Conservation (phyloP, 2,329 filamentous ascomycete genomes). For the Aspergillus sp. region DNA sequence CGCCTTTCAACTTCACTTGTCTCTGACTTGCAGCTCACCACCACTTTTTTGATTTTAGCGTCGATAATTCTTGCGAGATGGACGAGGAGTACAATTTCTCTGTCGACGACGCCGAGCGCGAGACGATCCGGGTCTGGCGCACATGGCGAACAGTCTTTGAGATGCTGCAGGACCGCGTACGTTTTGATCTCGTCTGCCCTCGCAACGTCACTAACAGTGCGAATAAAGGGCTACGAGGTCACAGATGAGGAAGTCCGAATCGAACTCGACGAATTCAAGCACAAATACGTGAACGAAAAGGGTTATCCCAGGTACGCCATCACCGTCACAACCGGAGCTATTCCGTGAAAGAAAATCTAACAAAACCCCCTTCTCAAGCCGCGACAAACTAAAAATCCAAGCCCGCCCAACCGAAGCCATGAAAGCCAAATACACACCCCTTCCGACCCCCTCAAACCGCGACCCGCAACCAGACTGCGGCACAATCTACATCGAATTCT, state of each 20-base stretch:
- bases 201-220: neutral
- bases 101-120: constrained; percentile 42
- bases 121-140: constrained; percentile 78
- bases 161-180: constrained; percentile 89
- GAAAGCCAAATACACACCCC: constrained; percentile 80
- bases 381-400: constrained; percentile 82
- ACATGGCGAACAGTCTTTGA: constrained; percentile 92
- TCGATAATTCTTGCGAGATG: constrained; percentile 32
- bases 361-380: constrained; percentile 56
- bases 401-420: constrained; percentile 82
- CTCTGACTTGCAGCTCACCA: constrained; percentile 29
- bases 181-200: constrained; percentile 35
- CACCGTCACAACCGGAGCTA: constrained; percentile 1
- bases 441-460: constrained; percentile 70
- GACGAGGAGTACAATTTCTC: constrained; percentile 45
- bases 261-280: constrained; percentile 78
- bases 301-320: constrained; percentile 74
- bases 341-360: constrained; percentile 1
- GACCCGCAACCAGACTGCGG: constrained; percentile 76
- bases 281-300: constrained; percentile 71
- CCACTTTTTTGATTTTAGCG: constrained; percentile 22
- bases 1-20: constrained; percentile 11
- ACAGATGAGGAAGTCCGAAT: constrained; percentile 88
- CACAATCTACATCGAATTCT: constrained; percentile 92
- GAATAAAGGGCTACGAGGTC: constrained; percentile 82